These are phyloP conservation scores for Paulinella micropora DNA, from an alignment of 78 protist species.

Conservation along the genomic window DNA sequence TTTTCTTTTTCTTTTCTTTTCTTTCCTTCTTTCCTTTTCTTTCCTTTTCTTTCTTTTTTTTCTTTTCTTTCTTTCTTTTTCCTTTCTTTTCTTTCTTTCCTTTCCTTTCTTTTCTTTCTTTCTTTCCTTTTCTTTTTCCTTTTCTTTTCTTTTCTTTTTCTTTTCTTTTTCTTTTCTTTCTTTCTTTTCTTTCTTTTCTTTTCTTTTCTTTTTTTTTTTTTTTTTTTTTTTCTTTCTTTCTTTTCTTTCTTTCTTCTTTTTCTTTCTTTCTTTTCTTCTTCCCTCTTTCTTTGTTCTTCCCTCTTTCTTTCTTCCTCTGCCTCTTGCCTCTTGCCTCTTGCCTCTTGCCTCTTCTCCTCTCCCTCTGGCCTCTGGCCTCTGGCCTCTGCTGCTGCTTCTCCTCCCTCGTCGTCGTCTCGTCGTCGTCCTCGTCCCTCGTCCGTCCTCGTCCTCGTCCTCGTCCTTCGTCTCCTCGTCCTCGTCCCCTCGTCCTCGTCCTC, in stretches of 20 bases:
- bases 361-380: no score
- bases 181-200: constrained; percentile 20
- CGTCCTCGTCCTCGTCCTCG: no score
- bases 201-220: background rate
- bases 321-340: no score
- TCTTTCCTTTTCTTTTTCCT: background rate
- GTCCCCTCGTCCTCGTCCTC: no score
- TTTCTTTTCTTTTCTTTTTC: background rate
- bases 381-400: no score
- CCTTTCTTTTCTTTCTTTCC: background rate
- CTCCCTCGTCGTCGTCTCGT: background rate
- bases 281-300: background rate
- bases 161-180: constrained; percentile 15
- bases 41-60: background rate
- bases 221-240: background rate
- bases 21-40: background rate
- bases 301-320: no score
- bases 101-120: background rate
- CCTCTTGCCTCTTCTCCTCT: no score
- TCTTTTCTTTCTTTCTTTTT: no score
- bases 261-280: background rate
- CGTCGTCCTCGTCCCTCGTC: constrained; percentile 25
- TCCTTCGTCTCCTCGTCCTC: no score
- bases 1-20: constrained; percentile 11
- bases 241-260: background rate